Evolutionary conservation across 2,329 filamentous ascomycete species (phyloP).

Genomic region (Coleophoma cylindrospora): DNA sequence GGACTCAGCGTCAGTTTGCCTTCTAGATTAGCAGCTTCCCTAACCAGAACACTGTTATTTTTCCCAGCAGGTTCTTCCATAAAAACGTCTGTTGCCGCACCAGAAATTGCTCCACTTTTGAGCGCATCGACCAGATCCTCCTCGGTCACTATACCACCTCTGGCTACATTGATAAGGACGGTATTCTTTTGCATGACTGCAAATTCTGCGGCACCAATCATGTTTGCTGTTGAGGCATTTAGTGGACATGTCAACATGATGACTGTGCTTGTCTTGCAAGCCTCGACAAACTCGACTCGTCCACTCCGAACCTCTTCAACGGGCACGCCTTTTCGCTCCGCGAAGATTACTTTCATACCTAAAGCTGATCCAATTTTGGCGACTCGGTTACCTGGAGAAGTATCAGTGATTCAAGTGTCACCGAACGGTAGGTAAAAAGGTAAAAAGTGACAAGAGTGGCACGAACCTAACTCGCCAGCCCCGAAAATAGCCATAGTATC

Average conservation of each 20-base stretch:
- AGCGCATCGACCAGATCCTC: conserved; percentile 22
- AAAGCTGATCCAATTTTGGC: conserved; percentile 15
- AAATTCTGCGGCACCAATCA: conserved; percentile 20
- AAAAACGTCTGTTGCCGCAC: conserved; percentile 27
- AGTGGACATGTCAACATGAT: conserved; percentile 18
- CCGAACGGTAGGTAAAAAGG: neutral
- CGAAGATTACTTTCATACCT: conserved; percentile 15
- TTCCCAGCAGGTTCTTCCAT: conserved; percentile 30
- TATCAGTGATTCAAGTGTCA: neutral
- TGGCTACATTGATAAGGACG: conserved; percentile 24
- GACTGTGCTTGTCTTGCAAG: conserved; percentile 11
- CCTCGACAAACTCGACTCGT: conserved; percentile 12
- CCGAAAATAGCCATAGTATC: conserved; percentile 24
- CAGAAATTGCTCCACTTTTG: conserved; percentile 16
- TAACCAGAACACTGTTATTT: conserved; percentile 26
- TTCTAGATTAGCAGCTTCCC: conserved; percentile 23
- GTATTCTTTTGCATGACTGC: conserved; percentile 13
- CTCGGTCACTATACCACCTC: conserved; percentile 26
- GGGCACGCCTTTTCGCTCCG: conserved; percentile 12
- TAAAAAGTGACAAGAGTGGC: neutral
- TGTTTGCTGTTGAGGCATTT: conserved; percentile 13
- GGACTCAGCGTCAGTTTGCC: conserved; percentile 46
- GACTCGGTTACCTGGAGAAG: conserved; percentile 12
- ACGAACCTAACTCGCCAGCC: conserved; percentile 19
- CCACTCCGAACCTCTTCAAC: conserved; percentile 4